Evolutionary conservation across 306 rosid genomes (phyloP), one percentile per base, ranked within the genome.

Genomic region (Pyrus bretschneideri): DNA sequence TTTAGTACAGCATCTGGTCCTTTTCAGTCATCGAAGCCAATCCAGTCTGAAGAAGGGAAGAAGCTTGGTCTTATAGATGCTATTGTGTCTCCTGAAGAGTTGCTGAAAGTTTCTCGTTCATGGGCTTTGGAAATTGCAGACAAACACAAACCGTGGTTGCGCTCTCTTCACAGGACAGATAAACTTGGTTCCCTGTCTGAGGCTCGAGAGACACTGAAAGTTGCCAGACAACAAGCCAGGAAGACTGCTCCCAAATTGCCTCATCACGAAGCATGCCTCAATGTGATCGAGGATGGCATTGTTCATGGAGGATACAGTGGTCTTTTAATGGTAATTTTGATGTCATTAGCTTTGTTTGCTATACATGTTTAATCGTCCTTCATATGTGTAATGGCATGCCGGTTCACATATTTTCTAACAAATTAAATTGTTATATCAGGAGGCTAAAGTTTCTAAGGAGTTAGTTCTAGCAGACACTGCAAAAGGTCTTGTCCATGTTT

Each of bases 281-380:
- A 96, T 78, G 97, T 87, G 75, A 82, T 96, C 25, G 97, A 92
- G 85, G 90, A 89, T 58, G 99, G 99, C 72, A 78, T 96, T 64
- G 78, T 96, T 73, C 93, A 89, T 70, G 99, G 99, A 80, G 99
- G 99, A 44, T 96, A 92, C 82, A 91, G 98, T 81, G 99, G 99
- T 79, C 84, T 88, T 79, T 74, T 96, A 72, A 88, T 81, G 96
- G 99, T 96, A 95, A 80, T 51, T 5, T 66, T 74, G 35, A 15
- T 77, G 67, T 76, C 74, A 9, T 29, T 38, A 51, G 18, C 8
- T 59, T 21, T 73, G 5, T 31, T 31, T 44, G 10, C 22, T 65
- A 23, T 11, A 25, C 23, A 60, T 52, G 25, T 45, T 7, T 40
- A 29, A 22, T 8, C 33, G 1, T 67, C 49, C 46, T 45, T 46